phyloP scores from a whole-genome alignment of 2,329 filamentous ascomycete genomes.

The Didymella keratinophila region DNA sequence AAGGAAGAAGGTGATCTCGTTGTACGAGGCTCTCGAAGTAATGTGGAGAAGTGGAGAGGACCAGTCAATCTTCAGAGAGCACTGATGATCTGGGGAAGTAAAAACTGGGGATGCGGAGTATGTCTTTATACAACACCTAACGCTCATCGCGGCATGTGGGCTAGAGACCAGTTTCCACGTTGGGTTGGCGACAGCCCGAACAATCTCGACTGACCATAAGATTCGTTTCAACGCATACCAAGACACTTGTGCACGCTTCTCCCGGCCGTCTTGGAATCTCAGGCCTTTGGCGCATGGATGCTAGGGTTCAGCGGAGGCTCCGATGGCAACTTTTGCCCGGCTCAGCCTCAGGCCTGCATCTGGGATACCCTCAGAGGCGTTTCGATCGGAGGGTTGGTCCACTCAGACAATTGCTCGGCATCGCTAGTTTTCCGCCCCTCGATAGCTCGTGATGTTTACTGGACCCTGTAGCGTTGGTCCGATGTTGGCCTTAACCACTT shows the following conservation, averaged over 20 bases:
- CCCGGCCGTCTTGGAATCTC: constrained; percentile 33
- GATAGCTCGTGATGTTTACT: constrained; percentile 9
- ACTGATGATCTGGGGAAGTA: constrained; percentile 37
- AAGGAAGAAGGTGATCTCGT: neutral
- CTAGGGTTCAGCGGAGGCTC: constrained; percentile 22
- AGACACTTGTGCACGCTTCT: constrained; percentile 33
- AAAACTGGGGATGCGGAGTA: constrained; percentile 29
- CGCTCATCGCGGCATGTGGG: constrained; percentile 6
- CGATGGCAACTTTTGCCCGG: constrained; percentile 21
- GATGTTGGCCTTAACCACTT: constrained; percentile 15
- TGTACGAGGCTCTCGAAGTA: constrained; percentile 5
- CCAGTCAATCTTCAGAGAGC: constrained; percentile 28
- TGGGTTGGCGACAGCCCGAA: constrained; percentile 23
- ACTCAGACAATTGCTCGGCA: constrained; percentile 26
- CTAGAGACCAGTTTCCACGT: constrained; percentile 13
- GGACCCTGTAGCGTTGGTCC: constrained; percentile 11
- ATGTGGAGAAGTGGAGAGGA: constrained; percentile 21
- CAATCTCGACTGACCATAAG: constrained; percentile 19
- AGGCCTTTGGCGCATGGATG: constrained; percentile 22
- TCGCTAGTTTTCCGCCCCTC: constrained; percentile 15
- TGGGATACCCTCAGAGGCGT: constrained; percentile 23
- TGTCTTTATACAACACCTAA: constrained; percentile 29
- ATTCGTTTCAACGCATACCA: constrained; percentile 32
- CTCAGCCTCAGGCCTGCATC: constrained; percentile 19
- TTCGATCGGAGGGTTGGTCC: constrained; percentile 16